Evolutionary conservation across 306 rosid species (phyloP).

Genomic region (Ziziphus jujuba): DNA sequence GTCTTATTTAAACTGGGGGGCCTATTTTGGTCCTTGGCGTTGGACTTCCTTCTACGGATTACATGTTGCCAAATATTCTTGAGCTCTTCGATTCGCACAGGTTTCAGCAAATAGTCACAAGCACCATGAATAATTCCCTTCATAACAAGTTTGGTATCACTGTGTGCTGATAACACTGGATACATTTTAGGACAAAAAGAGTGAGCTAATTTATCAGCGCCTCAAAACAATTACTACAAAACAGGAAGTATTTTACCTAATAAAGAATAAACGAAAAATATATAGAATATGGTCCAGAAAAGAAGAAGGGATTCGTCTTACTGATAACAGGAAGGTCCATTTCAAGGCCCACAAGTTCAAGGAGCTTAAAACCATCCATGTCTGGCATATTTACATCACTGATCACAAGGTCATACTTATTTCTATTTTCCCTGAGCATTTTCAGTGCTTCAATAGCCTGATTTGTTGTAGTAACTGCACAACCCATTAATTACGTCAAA

Average conservation of each 20-base stretch:
- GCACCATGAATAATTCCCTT: slow-evolving; percentile 86
- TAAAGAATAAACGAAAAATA: too few relatives aligned
- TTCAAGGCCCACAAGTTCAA: slow-evolving; percentile 75
- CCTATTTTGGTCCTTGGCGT: slow-evolving; percentile 44
- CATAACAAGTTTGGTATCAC: slow-evolving; percentile 75
- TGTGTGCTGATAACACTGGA: slow-evolving; percentile 76
- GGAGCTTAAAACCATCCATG: slow-evolving; percentile 92
- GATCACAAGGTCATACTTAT: slow-evolving; percentile 71
- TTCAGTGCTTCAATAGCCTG: slow-evolving; percentile 62
- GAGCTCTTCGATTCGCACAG: slow-evolving; percentile 72
- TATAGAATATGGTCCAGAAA: too few relatives aligned
- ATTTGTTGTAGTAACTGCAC: slow-evolving; percentile 71
- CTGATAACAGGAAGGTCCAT: slow-evolving; percentile 52
- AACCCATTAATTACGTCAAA: slow-evolving; percentile 25
- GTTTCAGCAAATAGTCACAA: slow-evolving; percentile 80
- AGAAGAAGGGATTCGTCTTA: too few relatives aligned
- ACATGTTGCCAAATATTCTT: slow-evolving; percentile 93
- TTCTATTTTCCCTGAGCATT: slow-evolving; percentile 65
- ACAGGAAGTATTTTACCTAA: too few relatives aligned
- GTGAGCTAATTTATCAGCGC: not conserved
- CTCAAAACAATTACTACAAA: too few relatives aligned
- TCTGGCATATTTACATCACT: slow-evolving; percentile 90
- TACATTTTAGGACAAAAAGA: slow-evolving; percentile 15
- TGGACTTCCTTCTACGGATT: slow-evolving; percentile 56
- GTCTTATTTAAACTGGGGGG: slow-evolving; percentile 27